These are phyloP conservation scores for Blastocrithidia nonstop DNA, from an alignment of 208 protist species.

Conservation along the genomic window DNA sequence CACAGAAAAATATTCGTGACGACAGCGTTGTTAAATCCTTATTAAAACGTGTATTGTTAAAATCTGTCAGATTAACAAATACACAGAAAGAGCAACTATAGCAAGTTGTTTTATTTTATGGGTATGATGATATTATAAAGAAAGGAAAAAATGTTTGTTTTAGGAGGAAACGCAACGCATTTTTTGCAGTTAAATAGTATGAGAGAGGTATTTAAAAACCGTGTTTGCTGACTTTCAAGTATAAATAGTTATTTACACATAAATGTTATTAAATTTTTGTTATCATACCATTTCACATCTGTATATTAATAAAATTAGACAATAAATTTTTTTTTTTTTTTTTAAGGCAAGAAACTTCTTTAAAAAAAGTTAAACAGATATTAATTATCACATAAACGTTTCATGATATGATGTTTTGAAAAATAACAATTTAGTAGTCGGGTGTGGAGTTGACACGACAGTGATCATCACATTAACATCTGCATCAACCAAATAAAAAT, in stretches of 20 bases:
- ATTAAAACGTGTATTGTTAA: slow-evolving; percentile 6
- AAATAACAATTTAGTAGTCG: background rate
- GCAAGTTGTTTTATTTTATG: slow-evolving; percentile 10
- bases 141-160: background rate
- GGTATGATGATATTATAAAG: too few species aligned
- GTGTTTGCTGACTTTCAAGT: background rate
- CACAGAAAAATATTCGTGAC: slow-evolving; percentile 29
- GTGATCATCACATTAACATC: too few species aligned
- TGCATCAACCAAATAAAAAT: too few species aligned
- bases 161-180: background rate
- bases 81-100: slow-evolving; percentile 4
- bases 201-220: background rate
- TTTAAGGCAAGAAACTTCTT: background rate
- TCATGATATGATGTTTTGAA: background rate
- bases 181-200: background rate
- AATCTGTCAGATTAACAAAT: background rate
- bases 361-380: background rate
- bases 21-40: slow-evolving; percentile 48
- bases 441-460: background rate
- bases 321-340: background rate
- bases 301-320: background rate
- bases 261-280: background rate
- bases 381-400: background rate
- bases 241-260: background rate
- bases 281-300: background rate